Conservation (phyloP, 1,284 basidiomycete genomes). For the Microbotryum intermedium region DNA sequence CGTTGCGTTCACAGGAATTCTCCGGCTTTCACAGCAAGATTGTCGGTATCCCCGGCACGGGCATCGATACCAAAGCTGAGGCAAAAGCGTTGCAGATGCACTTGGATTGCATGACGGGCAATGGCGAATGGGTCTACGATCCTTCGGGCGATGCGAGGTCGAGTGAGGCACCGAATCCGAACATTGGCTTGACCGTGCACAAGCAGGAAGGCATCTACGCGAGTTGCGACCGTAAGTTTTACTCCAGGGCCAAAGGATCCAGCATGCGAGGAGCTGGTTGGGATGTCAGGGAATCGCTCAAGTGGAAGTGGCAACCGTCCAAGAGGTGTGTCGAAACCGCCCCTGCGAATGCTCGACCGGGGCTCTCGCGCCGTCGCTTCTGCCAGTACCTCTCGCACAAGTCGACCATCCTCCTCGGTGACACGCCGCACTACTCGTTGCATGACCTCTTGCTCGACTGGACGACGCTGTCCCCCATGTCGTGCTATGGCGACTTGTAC, state of each 20-base stretch:
- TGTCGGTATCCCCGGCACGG: conserved; percentile 33
- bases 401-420: conserved; percentile 33
- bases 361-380: conserved; percentile 20
- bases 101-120: conserved; percentile 31
- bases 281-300: conserved; percentile 33
- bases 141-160: conserved; percentile 1
- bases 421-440: conserved; percentile 32
- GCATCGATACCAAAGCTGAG: conserved; percentile 20
- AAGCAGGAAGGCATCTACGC: conserved; percentile 32
- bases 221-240: conserved; percentile 35
- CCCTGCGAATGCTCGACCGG: not conserved
- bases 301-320: conserved; percentile 33
- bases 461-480: conserved; percentile 28
- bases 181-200: conserved; percentile 30
- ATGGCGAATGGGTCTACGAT: conserved; percentile 34
- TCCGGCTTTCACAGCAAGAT: not conserved
- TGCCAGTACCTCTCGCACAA: conserved; percentile 34
- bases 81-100: conserved; percentile 27
- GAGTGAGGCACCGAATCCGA: not conserved
- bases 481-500: conserved; percentile 36
- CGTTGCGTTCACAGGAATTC: not conserved
- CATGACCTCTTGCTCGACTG: conserved; percentile 37
- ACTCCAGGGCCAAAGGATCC: conserved; percentile 18
- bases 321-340: conserved; percentile 10
- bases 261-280: conserved; percentile 7